Base-by-base conservation (phyloP, 305 asterid species). In the Fraxinus baroniana region DNA sequence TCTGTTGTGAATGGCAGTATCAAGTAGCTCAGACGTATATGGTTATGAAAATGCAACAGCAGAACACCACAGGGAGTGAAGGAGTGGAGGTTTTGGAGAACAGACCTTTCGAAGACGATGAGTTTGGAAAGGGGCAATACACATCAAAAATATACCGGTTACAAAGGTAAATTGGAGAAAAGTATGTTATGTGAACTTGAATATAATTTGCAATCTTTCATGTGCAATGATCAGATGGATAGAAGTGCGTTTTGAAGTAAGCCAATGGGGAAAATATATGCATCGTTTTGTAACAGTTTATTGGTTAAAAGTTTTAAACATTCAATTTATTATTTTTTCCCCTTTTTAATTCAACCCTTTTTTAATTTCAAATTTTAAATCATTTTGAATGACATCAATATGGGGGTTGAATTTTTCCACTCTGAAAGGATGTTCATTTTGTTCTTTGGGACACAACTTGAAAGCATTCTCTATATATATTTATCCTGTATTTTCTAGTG, bases 31-130 rank as follows among this genome's bases (percentile, higher is more conserved):
- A 92, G 83, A 94, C 91, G 97, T 92, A 91, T 81, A 89, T 89
- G 92, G 91, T 92, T 36, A 92, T 94, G 97, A 94, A 91, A 91
- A 92, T 95, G 98, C 97, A 93, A 91, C 97, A 92, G 79, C 86
- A 95, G 90, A 95, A 79, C 89, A 95, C 97, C 68, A 80, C 85
- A 17, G 93, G 93, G n/a, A 62, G 87, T 20, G 98, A 95, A 87
- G 98, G 98, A 82, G 98, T 95, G 81, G 98, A 94, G 90, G 89
- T 95, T 60, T 84, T 95, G 87, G 98, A 94, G 87, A 95, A 93
- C 85, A 92, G 85, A 75, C 91, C 97, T 32, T 95, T 93, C 28
- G 93, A 94, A 80, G 92, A 95, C 44, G 92, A 88, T 18, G 92
- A 87, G 33, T 84, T 88, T 39, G 98, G 98, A 39, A 89, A 90